Conservation (phyloP, 176 grass and related monocot species). For the Guadua angustifolia region DNA sequence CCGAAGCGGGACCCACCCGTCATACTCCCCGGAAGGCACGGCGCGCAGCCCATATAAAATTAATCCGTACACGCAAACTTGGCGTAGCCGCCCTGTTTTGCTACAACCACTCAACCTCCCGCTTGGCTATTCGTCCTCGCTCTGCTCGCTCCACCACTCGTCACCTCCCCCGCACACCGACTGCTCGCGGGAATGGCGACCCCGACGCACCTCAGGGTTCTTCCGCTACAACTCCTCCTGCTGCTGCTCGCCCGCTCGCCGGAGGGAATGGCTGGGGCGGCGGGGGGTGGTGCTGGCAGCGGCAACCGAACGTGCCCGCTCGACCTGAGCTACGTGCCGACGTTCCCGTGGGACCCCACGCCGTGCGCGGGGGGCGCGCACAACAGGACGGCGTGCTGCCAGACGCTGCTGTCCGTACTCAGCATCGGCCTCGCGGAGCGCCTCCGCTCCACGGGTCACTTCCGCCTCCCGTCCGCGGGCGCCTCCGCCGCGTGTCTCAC, state of each 20-base stretch:
- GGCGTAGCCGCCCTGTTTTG: constrained; percentile 17
- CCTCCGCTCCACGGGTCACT: constrained; percentile 64
- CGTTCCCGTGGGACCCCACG: constrained; percentile 71
- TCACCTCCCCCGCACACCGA: constrained; percentile 6
- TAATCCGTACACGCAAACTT: constrained; percentile 31
- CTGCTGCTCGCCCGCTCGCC: constrained; percentile 6
- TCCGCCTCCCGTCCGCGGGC: constrained; percentile 58
- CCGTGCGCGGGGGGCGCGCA: constrained; percentile 36
- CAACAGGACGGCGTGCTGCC: constrained; percentile 64
- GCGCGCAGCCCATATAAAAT: background rate
- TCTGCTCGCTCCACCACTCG: constrained; percentile 5
- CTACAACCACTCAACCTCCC: constrained; percentile 9
- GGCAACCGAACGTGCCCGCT: constrained; percentile 60
- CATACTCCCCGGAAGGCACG: background rate
- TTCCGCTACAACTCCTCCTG: constrained; percentile 7
- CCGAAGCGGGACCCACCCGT: background rate
- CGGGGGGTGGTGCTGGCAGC: background rate
- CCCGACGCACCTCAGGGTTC: background rate
- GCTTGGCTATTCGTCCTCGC: background rate
- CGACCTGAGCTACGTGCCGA: constrained; percentile 65
- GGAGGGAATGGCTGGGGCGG: background rate
- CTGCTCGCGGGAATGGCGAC: constrained; percentile 43
- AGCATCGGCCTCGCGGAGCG: constrained; percentile 61
- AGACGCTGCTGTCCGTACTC: constrained; percentile 60
- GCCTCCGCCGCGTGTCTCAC: constrained; percentile 52